phyloP scores from a whole-genome alignment of 2,329 filamentous ascomycete species.

The Gaeumannomyces sp. region DNA sequence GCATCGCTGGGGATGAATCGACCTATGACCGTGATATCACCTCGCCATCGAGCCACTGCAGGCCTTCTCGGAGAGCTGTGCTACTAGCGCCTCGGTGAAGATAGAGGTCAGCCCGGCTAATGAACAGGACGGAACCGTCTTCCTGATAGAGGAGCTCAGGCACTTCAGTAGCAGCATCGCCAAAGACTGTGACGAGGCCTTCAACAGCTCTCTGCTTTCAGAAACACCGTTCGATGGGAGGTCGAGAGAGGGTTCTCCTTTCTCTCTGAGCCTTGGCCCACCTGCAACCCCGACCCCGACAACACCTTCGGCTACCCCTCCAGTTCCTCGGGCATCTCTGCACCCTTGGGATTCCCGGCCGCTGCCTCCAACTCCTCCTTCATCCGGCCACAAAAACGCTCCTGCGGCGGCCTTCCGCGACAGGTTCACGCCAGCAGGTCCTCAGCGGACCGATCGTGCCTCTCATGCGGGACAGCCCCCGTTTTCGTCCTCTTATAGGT shows the following conservation, averaged over 20 bases:
- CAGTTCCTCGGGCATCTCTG: background rate
- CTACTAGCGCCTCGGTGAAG: slow-evolving; percentile 8
- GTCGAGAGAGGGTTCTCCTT: slow-evolving; percentile 32
- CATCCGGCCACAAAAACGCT: slow-evolving; percentile 2
- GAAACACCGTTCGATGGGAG: slow-evolving; percentile 12
- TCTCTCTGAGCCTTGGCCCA: slow-evolving; percentile 35
- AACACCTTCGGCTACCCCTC: slow-evolving; percentile 8
- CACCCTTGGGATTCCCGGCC: slow-evolving; percentile 41
- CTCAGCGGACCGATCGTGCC: background rate
- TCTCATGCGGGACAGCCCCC: background rate
- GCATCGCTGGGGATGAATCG: slow-evolving; percentile 23
- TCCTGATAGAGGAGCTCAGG: slow-evolving; percentile 66
- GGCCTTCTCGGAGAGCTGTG: slow-evolving; percentile 11
- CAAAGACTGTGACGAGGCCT: slow-evolving; percentile 87
- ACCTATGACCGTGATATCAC: slow-evolving; percentile 20
- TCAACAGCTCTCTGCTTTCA: slow-evolving; percentile 58
- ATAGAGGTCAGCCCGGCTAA: background rate
- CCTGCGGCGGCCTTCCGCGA: background rate
- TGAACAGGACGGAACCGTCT: slow-evolving; percentile 18
- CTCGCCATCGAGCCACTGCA: slow-evolving; percentile 16
- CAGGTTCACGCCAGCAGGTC: background rate
- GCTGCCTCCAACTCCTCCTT: slow-evolving; percentile 42
- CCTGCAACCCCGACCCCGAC: slow-evolving; percentile 15
- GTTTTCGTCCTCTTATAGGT: background rate
- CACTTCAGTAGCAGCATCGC: slow-evolving; percentile 81